Base-by-base conservation (phyloP, 78 protist genomes). In the Bodo saltans region DNA sequence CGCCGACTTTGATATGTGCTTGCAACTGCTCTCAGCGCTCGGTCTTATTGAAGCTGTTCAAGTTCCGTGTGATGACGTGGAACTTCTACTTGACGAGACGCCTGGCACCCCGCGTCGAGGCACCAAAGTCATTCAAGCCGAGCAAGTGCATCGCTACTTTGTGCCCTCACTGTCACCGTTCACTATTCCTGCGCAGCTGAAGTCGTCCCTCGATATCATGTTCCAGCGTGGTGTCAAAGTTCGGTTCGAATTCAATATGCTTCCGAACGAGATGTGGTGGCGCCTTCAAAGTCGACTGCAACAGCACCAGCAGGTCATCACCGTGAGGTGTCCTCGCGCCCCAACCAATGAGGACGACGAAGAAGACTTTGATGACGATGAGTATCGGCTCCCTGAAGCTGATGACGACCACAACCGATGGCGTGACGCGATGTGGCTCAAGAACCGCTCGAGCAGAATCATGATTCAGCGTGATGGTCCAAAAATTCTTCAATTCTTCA, bases 391-490 rank as follows among this genome's bases (percentile, higher is more conserved):
- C n/a, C 60, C n/a, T 8, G 60, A 47, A 17, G 60, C 60, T 8
- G 17, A 8, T 8, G 60, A 76, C n/a, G 81, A 42, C 41, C 81
- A 76, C 35, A 76, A 76, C 69, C 8, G 8, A 33, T 76, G 81
- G 81, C 1, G 4, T 25, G 81, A 76, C 69, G 81, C 42, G 32
- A 8, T 76, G 67, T 76, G 81, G 81, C 69, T 76, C 34, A 67
- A 28, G 27, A 38, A 30, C 34, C 69, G 53, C 34, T 8, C 69
- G 27, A 38, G 81, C 40, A 3, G 12, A 2, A 67, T 76, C 8
- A 4, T 11, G 81, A 38, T 32, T 3, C 8, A 3, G 53, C 42
- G 37, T 67, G 42, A 23, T 3, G 8, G 72, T 17, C 69, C 1
- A 28, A 8, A 38, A 3, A 42, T 23, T 28, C 11, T 40, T 28